phyloP scores from a whole-genome alignment of 768 basidiomycete species.

The Leccinellum rugosiceps region DNA sequence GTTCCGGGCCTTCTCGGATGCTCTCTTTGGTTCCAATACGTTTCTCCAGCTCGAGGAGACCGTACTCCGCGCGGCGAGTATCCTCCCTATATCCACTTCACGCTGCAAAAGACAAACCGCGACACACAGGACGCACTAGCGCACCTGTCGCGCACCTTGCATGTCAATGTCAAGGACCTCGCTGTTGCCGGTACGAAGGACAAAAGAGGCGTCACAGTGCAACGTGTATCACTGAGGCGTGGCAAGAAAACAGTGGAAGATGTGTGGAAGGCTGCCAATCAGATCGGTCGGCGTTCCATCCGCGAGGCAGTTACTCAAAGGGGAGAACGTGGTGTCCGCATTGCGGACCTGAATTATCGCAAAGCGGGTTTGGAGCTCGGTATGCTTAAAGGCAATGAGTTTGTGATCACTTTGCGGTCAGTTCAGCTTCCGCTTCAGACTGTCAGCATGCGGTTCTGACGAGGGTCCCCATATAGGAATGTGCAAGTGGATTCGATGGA shows the following conservation, averaged over 20 bases:
- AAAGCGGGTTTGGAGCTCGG: slow-evolving; percentile 85
- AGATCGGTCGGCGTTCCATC: slow-evolving; percentile 53
- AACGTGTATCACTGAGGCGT: slow-evolving; percentile 80
- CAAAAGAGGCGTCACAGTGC: slow-evolving; percentile 94
- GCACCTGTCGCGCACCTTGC: slow-evolving; percentile 74
- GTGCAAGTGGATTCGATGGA: slow-evolving; percentile 75
- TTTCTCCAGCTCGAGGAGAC: slow-evolving; percentile 32
- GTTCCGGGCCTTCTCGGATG: not conserved
- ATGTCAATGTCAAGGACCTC: slow-evolving; percentile 75
- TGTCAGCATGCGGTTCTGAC: not conserved
- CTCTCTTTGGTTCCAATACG: not conserved
- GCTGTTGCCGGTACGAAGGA: slow-evolving; percentile 96
- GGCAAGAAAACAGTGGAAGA: slow-evolving; percentile 76
- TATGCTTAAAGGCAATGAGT: slow-evolving; percentile 95
- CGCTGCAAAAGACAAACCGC: slow-evolving; percentile 94
- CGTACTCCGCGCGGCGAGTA: slow-evolving; percentile 59
- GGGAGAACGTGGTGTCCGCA: slow-evolving; percentile 86
- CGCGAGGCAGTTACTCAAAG: slow-evolving; percentile 63
- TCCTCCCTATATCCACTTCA: slow-evolving; percentile 93
- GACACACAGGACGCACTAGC: slow-evolving; percentile 94
- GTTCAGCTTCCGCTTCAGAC: slow-evolving; percentile 17
- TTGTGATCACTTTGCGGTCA: slow-evolving; percentile 90
- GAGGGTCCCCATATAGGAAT: slow-evolving; percentile 50
- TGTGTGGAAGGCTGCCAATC: slow-evolving; percentile 82
- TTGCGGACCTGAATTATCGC: slow-evolving; percentile 85